Evolutionary conservation across 805 yeast genomes (phyloP), one percentile per base, ranked within the genome.

Genomic region (Torulaspora delbrueckii): DNA sequence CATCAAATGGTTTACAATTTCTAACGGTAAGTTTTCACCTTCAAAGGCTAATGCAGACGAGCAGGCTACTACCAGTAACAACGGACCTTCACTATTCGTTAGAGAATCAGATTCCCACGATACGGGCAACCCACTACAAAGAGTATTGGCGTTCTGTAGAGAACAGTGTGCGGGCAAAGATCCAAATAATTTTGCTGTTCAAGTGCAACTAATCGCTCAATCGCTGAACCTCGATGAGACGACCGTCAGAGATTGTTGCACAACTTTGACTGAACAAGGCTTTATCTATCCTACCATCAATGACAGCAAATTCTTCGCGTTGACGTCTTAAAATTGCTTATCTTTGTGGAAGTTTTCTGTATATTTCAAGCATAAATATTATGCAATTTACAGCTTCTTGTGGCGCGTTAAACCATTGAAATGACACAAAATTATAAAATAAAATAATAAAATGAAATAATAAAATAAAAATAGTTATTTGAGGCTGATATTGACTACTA

Each of bases 141-240:
- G 63, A 54, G 72, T 81, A 43, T 65, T 72, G 48, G 70, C 72
- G 16, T 72, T 77, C 65, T 71, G 55, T 73, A 75, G 48, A 69
- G 76, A 59, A 65, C 82, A 44, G 69, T 63, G 68, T 50, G 57
- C 46, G n/a, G 65, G 62, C 22, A 50, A 68, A 74, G 41, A 83
- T 81, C 85, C 77, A 73, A 37, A 62, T 28, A 42, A 55, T 9
- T 89, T 84, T 60, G 91, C 91, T 54, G 88, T 84, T n/a, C 88
- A 86, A 18, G 69, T 79, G 9, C 76, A 74, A 45, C 71, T 78
- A 50, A 76, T 85, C 47, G 72, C 81, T 10, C 85, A 81, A 57
- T 70, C 73, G 26, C 68, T 84, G 57, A 72, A 70, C 41, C 47
- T 82, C 7, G 57, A 75, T 30, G 74, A 70, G 43, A 77, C 73